Conservation (phyloP, 768 basidiomycete species). For the Rhodotorula graminis region DNA sequence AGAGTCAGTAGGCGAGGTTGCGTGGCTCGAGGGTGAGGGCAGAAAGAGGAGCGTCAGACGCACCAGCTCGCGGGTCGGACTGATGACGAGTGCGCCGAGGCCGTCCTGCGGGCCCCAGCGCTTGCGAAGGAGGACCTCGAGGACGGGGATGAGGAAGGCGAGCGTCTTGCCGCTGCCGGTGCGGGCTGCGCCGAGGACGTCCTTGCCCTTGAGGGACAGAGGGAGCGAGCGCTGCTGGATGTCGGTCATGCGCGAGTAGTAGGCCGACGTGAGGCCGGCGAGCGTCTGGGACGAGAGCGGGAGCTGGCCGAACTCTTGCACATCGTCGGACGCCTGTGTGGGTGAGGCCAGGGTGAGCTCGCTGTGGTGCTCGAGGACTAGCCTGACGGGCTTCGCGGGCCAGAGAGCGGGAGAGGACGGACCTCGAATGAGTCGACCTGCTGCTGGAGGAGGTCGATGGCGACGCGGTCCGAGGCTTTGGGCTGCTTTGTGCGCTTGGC, state of each 20-base stretch:
- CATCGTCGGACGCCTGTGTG: slow-evolving; percentile 56
- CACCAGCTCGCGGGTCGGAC: slow-evolving; percentile 87
- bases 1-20: neutral
- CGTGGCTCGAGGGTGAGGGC: slow-evolving; percentile 29
- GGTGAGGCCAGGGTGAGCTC: neutral
- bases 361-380: neutral
- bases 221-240: slow-evolving; percentile 64
- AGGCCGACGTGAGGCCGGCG: slow-evolving; percentile 53
- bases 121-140: slow-evolving; percentile 61
- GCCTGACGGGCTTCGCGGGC: neutral
- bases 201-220: slow-evolving; percentile 59
- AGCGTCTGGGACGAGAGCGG: slow-evolving; percentile 74
- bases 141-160: slow-evolving; percentile 64
- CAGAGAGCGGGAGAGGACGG: slow-evolving; percentile 9
- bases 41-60: no score
- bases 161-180: slow-evolving; percentile 73
- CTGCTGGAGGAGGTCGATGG: slow-evolving; percentile 45
- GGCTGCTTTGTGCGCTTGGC: neutral
- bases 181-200: slow-evolving; percentile 64
- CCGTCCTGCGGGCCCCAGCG: slow-evolving; percentile 72
- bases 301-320: slow-evolving; percentile 64
- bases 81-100: slow-evolving; percentile 82
- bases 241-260: slow-evolving; percentile 38
- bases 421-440: slow-evolving; percentile 46
- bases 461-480: slow-evolving; percentile 43